Evolutionary conservation across 2,329 filamentous ascomycete genomes (phyloP), one percentile per base, ranked within the genome.

Genomic region (Chaetomiaceae sp.): DNA sequence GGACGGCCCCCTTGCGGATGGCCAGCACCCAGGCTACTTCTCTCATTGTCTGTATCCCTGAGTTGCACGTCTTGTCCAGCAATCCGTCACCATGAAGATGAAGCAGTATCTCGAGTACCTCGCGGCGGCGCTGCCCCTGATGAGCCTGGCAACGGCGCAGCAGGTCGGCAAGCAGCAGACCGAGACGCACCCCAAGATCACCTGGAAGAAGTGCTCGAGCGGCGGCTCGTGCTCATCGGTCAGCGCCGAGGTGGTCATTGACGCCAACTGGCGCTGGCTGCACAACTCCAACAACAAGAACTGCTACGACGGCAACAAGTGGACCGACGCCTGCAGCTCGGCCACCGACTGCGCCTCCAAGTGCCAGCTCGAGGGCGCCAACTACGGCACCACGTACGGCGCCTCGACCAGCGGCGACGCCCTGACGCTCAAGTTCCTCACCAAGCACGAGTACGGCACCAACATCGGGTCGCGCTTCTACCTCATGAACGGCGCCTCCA

Each of bases 261-360:
- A 84, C 58, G 66, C 80, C 62, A 84, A 83, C 71, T 84, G 80
- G 80, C 76, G 81, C 56, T 84, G 81, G 81, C 71, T 80, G 53
- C 80, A 83, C 67, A 64, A 66, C n/a, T 66, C 69, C 46, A 59
- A 65, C 4, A 71, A 73, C 58, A 77, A 72, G 61, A 83, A 83
- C 71, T 82, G 79, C 72, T 82, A 82, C 68, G 74, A 68, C 5
- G 79, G 77, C 44, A 81, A 81, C 67, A 62, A 63, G 46, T 75
- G 76, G 66, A 74, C 78, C 59, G 68, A 66, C 2, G 61, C 65
- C 47, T 58, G 72, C 60, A 72, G 75, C 61, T 72, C 67, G 55
- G 66, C 71, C 12, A 65, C 71, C 59, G 70, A 73, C 22, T 81
- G 77, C 58, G 76, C 77, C 7, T 33, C 67, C 6, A 73, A 77